Percentiles rank a stretch among this genome's conserved stretches.
These are phyloP conservation scores for Diaporthe nobilis DNA, from an alignment of 2,329 filamentous ascomycete species.

Conservation along the genomic window DNA sequence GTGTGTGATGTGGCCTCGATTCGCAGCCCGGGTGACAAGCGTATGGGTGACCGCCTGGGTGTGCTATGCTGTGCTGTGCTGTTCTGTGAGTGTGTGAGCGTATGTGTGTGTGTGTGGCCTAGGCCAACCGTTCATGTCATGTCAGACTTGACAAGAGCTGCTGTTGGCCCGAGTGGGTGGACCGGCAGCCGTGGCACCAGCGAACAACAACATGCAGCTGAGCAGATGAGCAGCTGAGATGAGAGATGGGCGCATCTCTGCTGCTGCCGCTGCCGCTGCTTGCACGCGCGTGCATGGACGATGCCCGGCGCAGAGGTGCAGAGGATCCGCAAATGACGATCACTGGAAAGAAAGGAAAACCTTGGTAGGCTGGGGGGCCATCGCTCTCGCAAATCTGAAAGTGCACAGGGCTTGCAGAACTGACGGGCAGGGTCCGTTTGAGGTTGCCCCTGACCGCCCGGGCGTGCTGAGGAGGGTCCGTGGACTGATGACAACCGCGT, in stretches of 20 bases:
- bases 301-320: constrained; percentile 18
- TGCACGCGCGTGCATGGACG: constrained; percentile 1
- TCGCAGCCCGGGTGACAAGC: constrained; percentile 5
- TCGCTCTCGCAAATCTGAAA: constrained; percentile 32
- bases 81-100: not conserved
- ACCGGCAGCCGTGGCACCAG: constrained; percentile 37
- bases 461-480: constrained; percentile 20
- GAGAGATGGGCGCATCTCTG: not conserved
- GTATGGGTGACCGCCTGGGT: not conserved
- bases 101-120: not conserved
- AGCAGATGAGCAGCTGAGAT: constrained; percentile 16
- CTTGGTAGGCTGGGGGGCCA: constrained; percentile 13
- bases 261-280: not conserved
- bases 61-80: not conserved
- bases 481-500: constrained; percentile 30
- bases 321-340: constrained; percentile 16
- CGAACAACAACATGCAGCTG: constrained; percentile 5
- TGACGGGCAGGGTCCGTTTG: constrained; percentile 9
- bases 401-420: not conserved
- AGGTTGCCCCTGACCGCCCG: constrained; percentile 28
- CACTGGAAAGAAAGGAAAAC: not conserved
- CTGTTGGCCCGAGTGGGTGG: constrained; percentile 28
- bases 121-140: constrained; percentile 22
- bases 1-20: constrained; percentile 25
- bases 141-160: constrained; percentile 15